These are phyloP conservation scores for Solanum dulcamara DNA, from an alignment of 257 asterid species.

Conservation along the genomic window DNA sequence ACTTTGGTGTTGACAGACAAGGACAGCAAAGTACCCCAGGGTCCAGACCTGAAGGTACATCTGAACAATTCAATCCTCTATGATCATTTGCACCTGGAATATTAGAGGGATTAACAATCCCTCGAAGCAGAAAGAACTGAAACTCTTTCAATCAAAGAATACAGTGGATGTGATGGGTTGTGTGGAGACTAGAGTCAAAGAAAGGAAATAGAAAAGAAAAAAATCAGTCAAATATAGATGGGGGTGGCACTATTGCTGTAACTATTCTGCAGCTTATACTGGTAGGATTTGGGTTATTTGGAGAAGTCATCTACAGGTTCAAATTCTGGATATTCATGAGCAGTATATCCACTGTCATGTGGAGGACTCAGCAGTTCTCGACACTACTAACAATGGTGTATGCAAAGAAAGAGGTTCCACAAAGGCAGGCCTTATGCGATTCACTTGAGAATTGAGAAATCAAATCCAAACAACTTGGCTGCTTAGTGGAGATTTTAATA, in stretches of 20 bases:
- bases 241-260: neutral
- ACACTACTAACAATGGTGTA: neutral
- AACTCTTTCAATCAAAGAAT: neutral
- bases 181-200: neutral
- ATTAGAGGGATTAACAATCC: neutral
- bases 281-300: neutral
- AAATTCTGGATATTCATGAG: neutral
- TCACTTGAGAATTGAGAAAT: no score
- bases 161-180: neutral
- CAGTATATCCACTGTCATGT: neutral
- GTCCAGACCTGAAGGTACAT: neutral
- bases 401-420: no score
- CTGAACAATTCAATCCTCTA: neutral
- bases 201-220: neutral
- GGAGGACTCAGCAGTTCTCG: neutral
- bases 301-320: neutral
- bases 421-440: neutral
- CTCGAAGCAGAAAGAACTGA: neutral
- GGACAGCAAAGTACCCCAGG: neutral
- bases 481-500: no score
- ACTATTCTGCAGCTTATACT: neutral
- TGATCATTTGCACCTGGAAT: neutral
- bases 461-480: no score
- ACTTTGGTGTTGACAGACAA: no score
- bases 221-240: no score